These are phyloP conservation scores for Sporothrix pseudoabietina DNA, from an alignment of 2,329 filamentous ascomycete genomes.

Conservation along the genomic window DNA sequence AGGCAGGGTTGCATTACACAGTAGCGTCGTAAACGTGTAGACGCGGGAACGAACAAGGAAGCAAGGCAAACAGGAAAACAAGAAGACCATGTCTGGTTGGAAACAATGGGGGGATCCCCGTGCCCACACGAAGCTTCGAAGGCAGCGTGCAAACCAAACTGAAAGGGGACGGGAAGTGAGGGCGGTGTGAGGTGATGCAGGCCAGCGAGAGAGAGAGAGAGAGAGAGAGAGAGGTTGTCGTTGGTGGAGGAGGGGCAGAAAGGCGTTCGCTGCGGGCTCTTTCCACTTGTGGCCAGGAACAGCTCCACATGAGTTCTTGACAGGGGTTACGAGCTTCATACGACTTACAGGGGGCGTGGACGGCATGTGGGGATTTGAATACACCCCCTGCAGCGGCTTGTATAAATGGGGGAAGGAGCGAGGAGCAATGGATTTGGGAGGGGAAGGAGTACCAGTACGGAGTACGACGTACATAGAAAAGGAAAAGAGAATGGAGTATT, in stretches of 20 bases:
- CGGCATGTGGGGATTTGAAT: constrained; percentile 24
- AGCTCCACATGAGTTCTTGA: constrained; percentile 17
- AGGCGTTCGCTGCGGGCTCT: constrained; percentile 22
- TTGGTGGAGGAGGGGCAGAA: background rate
- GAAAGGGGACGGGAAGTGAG: constrained; percentile 10
- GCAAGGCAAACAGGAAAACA: background rate
- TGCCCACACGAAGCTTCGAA: constrained; percentile 3
- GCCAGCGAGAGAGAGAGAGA: background rate
- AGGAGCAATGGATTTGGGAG: background rate
- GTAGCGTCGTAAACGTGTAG: background rate
- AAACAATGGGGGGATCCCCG: constrained; percentile 11
- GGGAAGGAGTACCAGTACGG: background rate
- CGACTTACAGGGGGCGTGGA: constrained; percentile 4
- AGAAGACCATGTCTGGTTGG: constrained; percentile 2
- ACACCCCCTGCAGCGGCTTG: background rate
- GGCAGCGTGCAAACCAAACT: constrained; percentile 12
- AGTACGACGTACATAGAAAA: background rate
- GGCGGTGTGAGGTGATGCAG: constrained; percentile 1
- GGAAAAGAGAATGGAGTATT: background rate
- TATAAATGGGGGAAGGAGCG: background rate
- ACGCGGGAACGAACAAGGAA: background rate
- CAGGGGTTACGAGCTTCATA: too few species aligned
- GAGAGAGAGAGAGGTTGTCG: background rate
- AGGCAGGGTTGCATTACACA: background rate
- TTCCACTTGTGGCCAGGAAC: background rate